These are phyloP conservation scores for Pichia thaimueangensis DNA, from an alignment of 805 yeast genomes.

Conservation along the genomic window DNA sequence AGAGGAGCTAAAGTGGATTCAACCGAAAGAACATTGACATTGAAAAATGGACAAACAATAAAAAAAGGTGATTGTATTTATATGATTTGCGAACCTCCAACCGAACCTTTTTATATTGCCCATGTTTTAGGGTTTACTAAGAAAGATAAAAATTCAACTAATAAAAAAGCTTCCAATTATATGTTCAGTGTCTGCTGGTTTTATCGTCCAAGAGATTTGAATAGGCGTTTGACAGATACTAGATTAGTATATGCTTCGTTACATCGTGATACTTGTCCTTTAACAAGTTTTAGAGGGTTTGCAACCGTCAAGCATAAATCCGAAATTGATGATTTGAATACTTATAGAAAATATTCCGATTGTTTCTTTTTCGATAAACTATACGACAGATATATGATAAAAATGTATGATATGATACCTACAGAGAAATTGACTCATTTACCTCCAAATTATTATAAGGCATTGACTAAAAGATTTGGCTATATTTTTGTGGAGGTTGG, in stretches of 20 bases:
- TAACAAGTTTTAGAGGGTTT: constrained; percentile 66
- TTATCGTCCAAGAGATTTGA: constrained; percentile 81
- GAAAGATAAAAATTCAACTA: constrained; percentile 28
- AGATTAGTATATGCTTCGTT: constrained; percentile 75
- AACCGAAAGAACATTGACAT: constrained; percentile 31
- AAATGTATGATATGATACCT: constrained; percentile 71
- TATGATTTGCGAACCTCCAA: constrained; percentile 87
- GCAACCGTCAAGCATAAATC: constrained; percentile 64
- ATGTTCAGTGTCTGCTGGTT: constrained; percentile 81
- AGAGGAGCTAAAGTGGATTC: constrained; percentile 35
- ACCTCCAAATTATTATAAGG: constrained; percentile 54
- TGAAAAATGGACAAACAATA: constrained; percentile 35
- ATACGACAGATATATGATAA: constrained; percentile 79
- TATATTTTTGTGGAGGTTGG: constrained; percentile 72
- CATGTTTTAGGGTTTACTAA: constrained; percentile 66
- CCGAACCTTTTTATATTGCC: constrained; percentile 90
- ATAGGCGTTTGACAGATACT: constrained; percentile 60
- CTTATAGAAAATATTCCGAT: constrained; percentile 53
- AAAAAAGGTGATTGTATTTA: constrained; percentile 63
- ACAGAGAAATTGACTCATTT: constrained; percentile 52
- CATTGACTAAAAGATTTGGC: constrained; percentile 60
- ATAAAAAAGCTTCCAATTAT: constrained; percentile 46
- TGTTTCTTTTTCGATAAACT: constrained; percentile 79
- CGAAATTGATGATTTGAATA: constrained; percentile 55
- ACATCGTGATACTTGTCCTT: constrained; percentile 80